Percentiles rank a stretch among this genome's conserved stretches.
Conservation (phyloP, 768 basidiomycete genomes). For the Pilatotrama ljubarskyi region DNA sequence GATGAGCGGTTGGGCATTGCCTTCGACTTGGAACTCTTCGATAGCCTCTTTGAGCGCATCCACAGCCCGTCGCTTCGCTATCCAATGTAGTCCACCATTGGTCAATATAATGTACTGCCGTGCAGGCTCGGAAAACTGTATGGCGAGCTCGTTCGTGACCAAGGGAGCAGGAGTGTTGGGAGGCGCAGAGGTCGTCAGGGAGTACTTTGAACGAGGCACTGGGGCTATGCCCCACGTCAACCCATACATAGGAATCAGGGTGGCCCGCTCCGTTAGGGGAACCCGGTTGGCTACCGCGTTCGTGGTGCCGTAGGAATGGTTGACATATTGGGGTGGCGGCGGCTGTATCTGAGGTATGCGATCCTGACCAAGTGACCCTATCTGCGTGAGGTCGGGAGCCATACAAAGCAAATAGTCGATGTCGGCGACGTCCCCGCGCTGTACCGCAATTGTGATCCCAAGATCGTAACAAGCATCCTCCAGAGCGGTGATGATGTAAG, state of each 20-base stretch:
- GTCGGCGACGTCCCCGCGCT: slow-evolving; percentile 71
- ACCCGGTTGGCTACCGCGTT: slow-evolving; percentile 46
- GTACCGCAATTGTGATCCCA: slow-evolving; percentile 69
- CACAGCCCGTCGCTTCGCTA: slow-evolving; percentile 78
- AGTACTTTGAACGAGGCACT: slow-evolving; percentile 38
- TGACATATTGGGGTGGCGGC: slow-evolving; percentile 40
- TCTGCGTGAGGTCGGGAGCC: slow-evolving; percentile 72
- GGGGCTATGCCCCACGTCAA: slow-evolving; percentile 82
- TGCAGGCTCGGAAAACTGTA: slow-evolving; percentile 73
- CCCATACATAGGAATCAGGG: slow-evolving; percentile 76
- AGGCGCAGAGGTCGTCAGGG: slow-evolving; percentile 33
- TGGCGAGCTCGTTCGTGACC: slow-evolving; percentile 76
- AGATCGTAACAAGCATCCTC: slow-evolving; percentile 66
- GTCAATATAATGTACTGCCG: slow-evolving; percentile 86
- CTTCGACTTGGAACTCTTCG: slow-evolving; percentile 78
- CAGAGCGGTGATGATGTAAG: slow-evolving; percentile 58
- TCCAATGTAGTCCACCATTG: slow-evolving; percentile 80
- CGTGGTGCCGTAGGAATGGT: slow-evolving; percentile 37
- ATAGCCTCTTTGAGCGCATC: slow-evolving; percentile 83
- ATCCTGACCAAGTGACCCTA: slow-evolving; percentile 70
- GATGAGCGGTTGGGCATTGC: slow-evolving; percentile 74
- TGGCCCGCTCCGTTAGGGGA: slow-evolving; percentile 75
- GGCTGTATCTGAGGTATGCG: slow-evolving; percentile 44
- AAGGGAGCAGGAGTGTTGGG: slow-evolving; percentile 47
- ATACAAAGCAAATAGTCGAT: slow-evolving; percentile 75